phyloP scores from a whole-genome alignment of 108 stramenopile genomes.

The Skeletonema costatum region DNA sequence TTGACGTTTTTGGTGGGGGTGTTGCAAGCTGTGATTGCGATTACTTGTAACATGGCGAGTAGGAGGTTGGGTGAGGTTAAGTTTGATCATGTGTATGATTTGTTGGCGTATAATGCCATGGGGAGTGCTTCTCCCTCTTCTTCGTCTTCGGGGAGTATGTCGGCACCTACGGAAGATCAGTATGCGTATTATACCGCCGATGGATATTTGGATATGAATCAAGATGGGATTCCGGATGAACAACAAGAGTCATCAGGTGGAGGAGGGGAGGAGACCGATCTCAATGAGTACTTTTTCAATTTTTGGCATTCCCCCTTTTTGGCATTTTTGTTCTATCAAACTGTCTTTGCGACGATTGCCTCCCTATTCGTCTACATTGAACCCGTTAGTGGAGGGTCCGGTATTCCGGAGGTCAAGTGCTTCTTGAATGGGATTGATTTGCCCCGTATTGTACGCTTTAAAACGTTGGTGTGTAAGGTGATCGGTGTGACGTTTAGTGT shows the following conservation, averaged over 20 bases:
- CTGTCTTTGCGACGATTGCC: conserved; percentile 81
- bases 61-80: conserved; percentile 55
- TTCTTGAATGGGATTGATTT: conserved; percentile 95
- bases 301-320: conserved; percentile 68
- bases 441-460: conserved; percentile 87
- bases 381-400: conserved; percentile 93
- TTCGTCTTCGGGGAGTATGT: background rate
- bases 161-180: conserved; percentile 12
- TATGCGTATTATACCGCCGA: conserved; percentile 51
- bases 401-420: conserved; percentile 98
- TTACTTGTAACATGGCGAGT: conserved; percentile 63
- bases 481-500: conserved; percentile 94
- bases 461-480: conserved; percentile 94
- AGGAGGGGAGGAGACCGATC: conserved; percentile 8
- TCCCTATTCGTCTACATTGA: conserved; percentile 84
- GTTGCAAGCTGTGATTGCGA: conserved; percentile 75
- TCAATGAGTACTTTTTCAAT: conserved; percentile 38
- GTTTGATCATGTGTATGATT: conserved; percentile 72
- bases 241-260: conserved; percentile 8
- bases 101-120: conserved; percentile 49
- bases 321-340: conserved; percentile 78
- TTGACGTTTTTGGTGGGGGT: conserved; percentile 85
- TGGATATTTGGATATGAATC: conserved; percentile 46
- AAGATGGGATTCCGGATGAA: conserved; percentile 42
- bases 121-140: background rate